phyloP scores from a whole-genome alignment of 495 filamentous ascomycete species.

The Aspergillus hancockii region DNA sequence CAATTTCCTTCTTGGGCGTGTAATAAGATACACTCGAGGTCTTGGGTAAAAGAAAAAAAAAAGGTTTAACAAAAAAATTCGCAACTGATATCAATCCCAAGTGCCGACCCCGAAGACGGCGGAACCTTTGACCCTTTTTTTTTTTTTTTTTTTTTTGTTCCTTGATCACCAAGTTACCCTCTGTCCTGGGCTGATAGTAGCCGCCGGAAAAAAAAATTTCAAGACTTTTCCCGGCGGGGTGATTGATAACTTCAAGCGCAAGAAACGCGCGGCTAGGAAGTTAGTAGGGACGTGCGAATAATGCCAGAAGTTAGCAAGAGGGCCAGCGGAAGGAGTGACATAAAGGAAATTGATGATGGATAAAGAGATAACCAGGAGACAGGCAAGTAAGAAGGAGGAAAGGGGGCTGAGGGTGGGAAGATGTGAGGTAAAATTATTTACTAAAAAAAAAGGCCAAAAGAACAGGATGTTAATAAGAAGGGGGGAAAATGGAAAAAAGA shows the following conservation, averaged over 20 bases:
- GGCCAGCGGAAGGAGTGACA: slow-evolving; percentile 37
- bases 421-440: slow-evolving; percentile 51
- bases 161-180: background rate
- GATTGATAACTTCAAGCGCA: slow-evolving; percentile 33
- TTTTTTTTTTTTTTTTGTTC: slow-evolving; percentile 11
- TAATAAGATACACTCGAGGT: background rate
- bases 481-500: slow-evolving; percentile 10
- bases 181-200: background rate
- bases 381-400: slow-evolving; percentile 22
- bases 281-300: slow-evolving; percentile 36
- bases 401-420: slow-evolving; percentile 29
- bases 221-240: slow-evolving; percentile 21
- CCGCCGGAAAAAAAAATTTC: slow-evolving; percentile 13
- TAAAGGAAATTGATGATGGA: slow-evolving; percentile 47
- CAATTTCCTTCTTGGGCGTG: background rate
- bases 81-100: slow-evolving; percentile 1
- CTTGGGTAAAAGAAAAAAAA: background rate
- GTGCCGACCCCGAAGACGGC: background rate
- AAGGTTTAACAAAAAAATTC: background rate
- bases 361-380: slow-evolving; percentile 38
- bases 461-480: slow-evolving; percentile 23
- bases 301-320: slow-evolving; percentile 13
- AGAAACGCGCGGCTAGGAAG: slow-evolving; percentile 50
- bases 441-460: slow-evolving; percentile 37
- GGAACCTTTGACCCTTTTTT: background rate